Conservation (phyloP, 2,329 filamentous ascomycete species). For the Ophioceras dolichostomum region DNA sequence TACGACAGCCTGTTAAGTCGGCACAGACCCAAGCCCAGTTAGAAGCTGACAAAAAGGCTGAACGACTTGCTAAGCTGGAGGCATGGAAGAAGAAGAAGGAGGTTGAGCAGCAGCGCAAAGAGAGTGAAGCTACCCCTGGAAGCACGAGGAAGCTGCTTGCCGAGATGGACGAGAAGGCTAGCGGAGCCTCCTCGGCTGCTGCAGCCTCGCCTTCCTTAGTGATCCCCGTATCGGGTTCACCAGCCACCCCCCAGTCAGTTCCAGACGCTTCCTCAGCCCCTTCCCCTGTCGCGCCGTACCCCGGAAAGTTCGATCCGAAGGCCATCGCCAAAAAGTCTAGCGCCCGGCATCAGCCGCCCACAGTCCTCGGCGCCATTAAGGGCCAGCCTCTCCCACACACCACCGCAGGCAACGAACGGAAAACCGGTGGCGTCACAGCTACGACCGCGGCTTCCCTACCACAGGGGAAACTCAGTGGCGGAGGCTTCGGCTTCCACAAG, state of each 20-base stretch:
- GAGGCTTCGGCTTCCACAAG: constrained; percentile 76
- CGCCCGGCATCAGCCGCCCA: constrained; percentile 41
- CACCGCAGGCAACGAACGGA: too few species aligned
- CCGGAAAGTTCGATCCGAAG: constrained; percentile 79
- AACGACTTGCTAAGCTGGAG: constrained; percentile 69
- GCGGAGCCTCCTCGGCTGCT: constrained; percentile 19
- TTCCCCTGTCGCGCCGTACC: constrained; percentile 47
- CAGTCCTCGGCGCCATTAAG: constrained; percentile 36
- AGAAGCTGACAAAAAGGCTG: constrained; percentile 67
- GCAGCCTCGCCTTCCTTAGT: constrained; percentile 22
- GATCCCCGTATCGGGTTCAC: constrained; percentile 33
- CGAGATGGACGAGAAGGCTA: constrained; percentile 61
- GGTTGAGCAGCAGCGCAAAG: constrained; percentile 59
- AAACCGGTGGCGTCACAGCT: too few species aligned
- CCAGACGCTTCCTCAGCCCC: constrained; percentile 24
- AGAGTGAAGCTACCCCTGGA: constrained; percentile 53
- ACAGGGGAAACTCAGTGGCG: constrained; percentile 54
- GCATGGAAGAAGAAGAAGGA: constrained; percentile 90
- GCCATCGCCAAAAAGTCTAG: constrained; percentile 70
- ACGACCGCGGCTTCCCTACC: constrained; percentile 3
- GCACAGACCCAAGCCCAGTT: constrained; percentile 38
- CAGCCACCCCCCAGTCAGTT: constrained; percentile 36
- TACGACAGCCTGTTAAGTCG: constrained; percentile 41
- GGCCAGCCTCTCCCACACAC: constrained; percentile 22
- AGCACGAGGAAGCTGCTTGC: constrained; percentile 56